These are phyloP conservation scores for Kodamaea lidongshanica DNA, from an alignment of 805 yeast genomes.

Conservation along the genomic window DNA sequence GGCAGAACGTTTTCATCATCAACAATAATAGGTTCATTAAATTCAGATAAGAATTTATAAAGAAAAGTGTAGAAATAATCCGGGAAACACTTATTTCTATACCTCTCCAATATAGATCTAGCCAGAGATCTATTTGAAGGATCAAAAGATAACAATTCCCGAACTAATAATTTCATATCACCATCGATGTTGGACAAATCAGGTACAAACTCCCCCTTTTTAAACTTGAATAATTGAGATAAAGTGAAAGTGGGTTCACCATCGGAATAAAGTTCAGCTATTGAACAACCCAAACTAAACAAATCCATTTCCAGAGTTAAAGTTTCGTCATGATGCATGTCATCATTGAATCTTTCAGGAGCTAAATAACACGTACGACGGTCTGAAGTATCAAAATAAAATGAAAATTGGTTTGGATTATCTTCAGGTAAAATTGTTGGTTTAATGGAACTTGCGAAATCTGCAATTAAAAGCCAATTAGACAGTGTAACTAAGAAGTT, in stretches of 20 bases:
- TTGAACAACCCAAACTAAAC: constrained; percentile 77
- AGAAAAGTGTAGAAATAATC: constrained; percentile 46
- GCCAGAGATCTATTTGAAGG: constrained; percentile 59
- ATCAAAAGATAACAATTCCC: constrained; percentile 56
- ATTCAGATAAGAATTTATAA: constrained; percentile 4
- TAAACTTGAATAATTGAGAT: constrained; percentile 80
- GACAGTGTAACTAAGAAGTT: constrained; percentile 81
- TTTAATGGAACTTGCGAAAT: constrained; percentile 72
- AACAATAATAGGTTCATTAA: constrained; percentile 2
- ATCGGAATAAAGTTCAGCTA: constrained; percentile 82
- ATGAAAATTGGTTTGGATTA: constrained; percentile 86
- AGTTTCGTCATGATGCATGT: constrained; percentile 15
- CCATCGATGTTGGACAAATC: constrained; percentile 51
- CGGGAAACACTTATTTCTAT: constrained; percentile 54
- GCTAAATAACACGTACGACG: constrained; percentile 87
- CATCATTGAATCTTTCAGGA: constrained; percentile 72
- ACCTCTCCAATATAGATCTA: constrained; percentile 44
- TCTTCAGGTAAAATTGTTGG: constrained; percentile 86
- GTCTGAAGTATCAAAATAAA: constrained; percentile 86
- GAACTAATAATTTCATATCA: constrained; percentile 48
- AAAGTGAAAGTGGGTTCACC: constrained; percentile 83
- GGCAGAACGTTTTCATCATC: too few relatives aligned
- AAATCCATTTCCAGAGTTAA: constrained; percentile 71
- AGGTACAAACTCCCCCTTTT: constrained; percentile 61
- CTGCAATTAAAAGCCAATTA: constrained; percentile 80